phyloP scores from a whole-genome alignment of 352 stramenopile genomes.

The Globisporangium barbulae region DNA sequence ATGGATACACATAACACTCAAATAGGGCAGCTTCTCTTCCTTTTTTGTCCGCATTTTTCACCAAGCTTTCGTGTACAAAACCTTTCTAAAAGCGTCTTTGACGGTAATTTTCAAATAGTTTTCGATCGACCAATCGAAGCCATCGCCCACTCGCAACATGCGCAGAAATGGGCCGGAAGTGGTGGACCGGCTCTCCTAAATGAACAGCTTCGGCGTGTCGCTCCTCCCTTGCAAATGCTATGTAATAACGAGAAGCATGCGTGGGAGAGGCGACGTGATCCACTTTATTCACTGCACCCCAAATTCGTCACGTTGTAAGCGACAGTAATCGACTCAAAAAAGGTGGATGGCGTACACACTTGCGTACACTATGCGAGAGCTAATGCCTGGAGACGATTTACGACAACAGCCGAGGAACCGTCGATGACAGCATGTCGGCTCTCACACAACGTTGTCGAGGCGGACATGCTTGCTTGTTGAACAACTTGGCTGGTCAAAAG shows the following conservation, averaged over 20 bases:
- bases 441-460: too few species aligned
- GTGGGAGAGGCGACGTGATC: conserved; percentile 2
- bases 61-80: too few species aligned
- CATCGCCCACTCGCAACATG: background rate
- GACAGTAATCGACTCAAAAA: background rate
- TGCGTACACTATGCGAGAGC: conserved; percentile 6
- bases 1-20: too few species aligned
- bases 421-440: too few species aligned
- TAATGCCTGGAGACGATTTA: conserved; percentile 4
- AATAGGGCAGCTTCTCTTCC: too few species aligned
- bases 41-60: too few species aligned
- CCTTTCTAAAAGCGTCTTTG: too few species aligned
- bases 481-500: too few species aligned
- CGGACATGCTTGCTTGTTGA: too few species aligned
- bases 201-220: background rate
- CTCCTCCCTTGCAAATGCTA: too few species aligned
- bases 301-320: conserved; percentile 6
- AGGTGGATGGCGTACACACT: conserved; percentile 3
- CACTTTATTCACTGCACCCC: background rate
- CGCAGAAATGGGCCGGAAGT: background rate
- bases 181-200: background rate
- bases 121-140: conserved; percentile 10
- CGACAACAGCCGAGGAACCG: conserved; percentile 1
- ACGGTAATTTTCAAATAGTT: background rate
- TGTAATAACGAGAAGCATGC: too few species aligned